phyloP scores from a whole-genome alignment of 495 filamentous ascomycete genomes.

The Durotheca rogersii region DNA sequence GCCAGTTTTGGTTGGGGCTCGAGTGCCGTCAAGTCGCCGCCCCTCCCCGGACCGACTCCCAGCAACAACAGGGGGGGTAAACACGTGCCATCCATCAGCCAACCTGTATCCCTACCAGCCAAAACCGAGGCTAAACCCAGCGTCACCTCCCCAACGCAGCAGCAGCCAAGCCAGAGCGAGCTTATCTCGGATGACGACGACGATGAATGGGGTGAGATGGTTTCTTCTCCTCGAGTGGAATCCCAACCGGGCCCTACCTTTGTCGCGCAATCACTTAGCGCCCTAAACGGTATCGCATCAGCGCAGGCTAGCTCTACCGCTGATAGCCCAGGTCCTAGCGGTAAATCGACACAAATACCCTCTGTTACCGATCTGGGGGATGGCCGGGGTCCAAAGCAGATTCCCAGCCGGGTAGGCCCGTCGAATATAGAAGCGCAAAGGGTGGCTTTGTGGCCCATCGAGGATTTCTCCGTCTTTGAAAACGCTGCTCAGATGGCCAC shows the following conservation, averaged over 20 bases:
- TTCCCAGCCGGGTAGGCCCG: background rate
- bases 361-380: conserved; percentile 16
- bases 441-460: conserved; percentile 14
- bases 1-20: conserved; percentile 28
- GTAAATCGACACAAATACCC: background rate
- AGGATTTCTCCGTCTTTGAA: conserved; percentile 25
- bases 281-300: background rate
- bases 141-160: background rate
- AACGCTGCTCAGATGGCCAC: conserved; percentile 5
- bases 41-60: background rate
- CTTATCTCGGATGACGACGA: conserved; percentile 40
- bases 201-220: conserved; percentile 59
- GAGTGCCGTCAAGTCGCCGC: conserved; percentile 2
- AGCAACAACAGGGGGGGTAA: background rate
- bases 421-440: conserved; percentile 2
- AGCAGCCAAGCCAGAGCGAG: background rate
- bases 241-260: conserved; percentile 9
- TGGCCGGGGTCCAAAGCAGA: conserved; percentile 1
- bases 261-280: background rate
- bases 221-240: conserved; percentile 44
- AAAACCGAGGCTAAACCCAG: background rate
- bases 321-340: background rate
- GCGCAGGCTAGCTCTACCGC: background rate
- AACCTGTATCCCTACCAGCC: background rate
- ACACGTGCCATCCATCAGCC: conserved; percentile 1